Conservation (phyloP, 2,329 filamentous ascomycete species). For the Colletotrichum horii region DNA sequence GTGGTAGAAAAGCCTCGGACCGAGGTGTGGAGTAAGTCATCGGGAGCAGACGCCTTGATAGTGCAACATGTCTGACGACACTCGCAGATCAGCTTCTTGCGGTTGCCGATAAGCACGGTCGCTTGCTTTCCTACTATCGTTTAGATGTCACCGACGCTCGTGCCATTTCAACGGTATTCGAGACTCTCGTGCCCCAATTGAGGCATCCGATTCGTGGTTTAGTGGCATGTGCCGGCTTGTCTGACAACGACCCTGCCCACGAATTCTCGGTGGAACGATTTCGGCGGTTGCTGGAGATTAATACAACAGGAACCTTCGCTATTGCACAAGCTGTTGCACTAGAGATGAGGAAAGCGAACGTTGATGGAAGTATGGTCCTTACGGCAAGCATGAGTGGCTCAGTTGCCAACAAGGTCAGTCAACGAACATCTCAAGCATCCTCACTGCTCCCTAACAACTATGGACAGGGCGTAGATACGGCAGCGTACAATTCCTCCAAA, state of each 20-base stretch:
- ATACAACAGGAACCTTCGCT: conserved; percentile 54
- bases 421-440: neutral
- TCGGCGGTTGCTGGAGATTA: conserved; percentile 38
- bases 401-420: neutral
- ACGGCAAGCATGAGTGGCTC: conserved; percentile 57
- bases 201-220: conserved; percentile 33
- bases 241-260: conserved; percentile 28
- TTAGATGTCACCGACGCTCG: neutral
- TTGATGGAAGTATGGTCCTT: conserved; percentile 50
- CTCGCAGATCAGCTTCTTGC: neutral
- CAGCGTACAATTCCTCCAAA: conserved; percentile 60
- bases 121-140: neutral
- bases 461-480: conserved; percentile 39
- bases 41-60: neutral
- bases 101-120: neutral
- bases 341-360: conserved; percentile 45
- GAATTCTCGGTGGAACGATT: conserved; percentile 29
- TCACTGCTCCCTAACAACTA: neutral
- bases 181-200: neutral
- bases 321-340: conserved; percentile 50
- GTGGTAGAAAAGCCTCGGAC: neutral
- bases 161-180: neutral
- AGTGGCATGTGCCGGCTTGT: conserved; percentile 36
- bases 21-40: neutral
- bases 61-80: neutral